phyloP scores from a whole-genome alignment of 768 basidiomycete species.

The Lactarius sanguifluus region DNA sequence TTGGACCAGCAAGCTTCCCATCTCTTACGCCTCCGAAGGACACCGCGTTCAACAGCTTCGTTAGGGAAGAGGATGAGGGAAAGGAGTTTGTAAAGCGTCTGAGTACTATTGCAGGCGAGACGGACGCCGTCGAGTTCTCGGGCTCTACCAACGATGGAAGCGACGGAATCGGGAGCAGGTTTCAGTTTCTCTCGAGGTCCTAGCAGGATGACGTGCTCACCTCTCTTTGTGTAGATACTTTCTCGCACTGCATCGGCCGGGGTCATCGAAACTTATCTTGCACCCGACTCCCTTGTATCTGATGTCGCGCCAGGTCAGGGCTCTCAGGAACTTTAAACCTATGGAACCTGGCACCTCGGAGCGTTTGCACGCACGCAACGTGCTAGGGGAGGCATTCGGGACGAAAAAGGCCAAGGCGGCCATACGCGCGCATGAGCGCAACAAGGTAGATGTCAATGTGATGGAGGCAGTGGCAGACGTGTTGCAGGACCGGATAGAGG shows the following conservation, averaged over 20 bases:
- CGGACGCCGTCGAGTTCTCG: slow-evolving; percentile 78
- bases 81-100: slow-evolving; percentile 37
- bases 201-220: neutral
- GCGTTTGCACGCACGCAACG: slow-evolving; percentile 62
- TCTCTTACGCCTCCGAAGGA: slow-evolving; percentile 55
- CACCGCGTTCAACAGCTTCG: slow-evolving; percentile 64
- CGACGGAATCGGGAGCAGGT: slow-evolving; percentile 68
- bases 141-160: slow-evolving; percentile 56
- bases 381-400: slow-evolving; percentile 91
- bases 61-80: slow-evolving; percentile 37
- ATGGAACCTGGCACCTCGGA: slow-evolving; percentile 52
- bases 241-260: slow-evolving; percentile 77
- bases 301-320: slow-evolving; percentile 77
- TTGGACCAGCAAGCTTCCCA: slow-evolving; percentile 58
- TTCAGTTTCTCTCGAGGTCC: slow-evolving; percentile 32
- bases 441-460: slow-evolving; percentile 83
- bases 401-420: slow-evolving; percentile 90
- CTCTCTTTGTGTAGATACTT: slow-evolving; percentile 60
- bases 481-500: slow-evolving; percentile 81
- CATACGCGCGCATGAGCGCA: slow-evolving; percentile 83
- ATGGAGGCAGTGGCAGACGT: slow-evolving; percentile 83
- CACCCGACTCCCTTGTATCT: slow-evolving; percentile 68
- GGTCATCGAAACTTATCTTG: slow-evolving; percentile 66
- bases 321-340: slow-evolving; percentile 64
- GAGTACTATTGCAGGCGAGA: slow-evolving; percentile 74